Percentiles rank a stretch among this genome's conserved stretches.
phyloP scores from a whole-genome alignment of 1,284 basidiomycete genomes.

The Ceratobasidium papillatum region DNA sequence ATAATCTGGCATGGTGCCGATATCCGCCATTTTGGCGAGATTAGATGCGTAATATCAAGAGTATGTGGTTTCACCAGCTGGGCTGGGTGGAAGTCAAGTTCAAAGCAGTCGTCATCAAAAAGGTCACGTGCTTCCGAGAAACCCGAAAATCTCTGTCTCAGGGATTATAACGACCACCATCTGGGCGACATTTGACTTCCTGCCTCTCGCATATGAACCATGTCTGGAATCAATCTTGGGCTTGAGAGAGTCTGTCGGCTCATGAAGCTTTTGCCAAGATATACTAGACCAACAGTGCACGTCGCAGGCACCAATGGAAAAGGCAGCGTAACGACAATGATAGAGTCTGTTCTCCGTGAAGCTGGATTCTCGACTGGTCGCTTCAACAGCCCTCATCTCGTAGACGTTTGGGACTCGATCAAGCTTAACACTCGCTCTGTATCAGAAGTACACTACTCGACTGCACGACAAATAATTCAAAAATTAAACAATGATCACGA shows the following conservation, averaged over 20 bases:
- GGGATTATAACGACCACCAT: not conserved
- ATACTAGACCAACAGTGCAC: conserved; percentile 86
- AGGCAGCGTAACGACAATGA: conserved; percentile 86
- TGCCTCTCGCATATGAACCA: not conserved
- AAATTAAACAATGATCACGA: conserved; percentile 58
- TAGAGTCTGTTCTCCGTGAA: conserved; percentile 76
- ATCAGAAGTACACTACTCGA: conserved; percentile 60
- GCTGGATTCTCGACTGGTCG: conserved; percentile 74
- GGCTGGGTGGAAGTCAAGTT: conserved; percentile 21
- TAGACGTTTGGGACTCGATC: conserved; percentile 82
- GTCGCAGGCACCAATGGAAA: conserved; percentile 98
- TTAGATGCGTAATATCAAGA: not conserved
- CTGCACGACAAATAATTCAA: conserved; percentile 63
- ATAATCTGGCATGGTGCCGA: conserved; percentile 60
- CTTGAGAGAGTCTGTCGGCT: conserved; percentile 74
- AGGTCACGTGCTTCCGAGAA: conserved; percentile 11
- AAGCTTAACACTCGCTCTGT: conserved; percentile 70
- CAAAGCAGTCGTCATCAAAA: not conserved
- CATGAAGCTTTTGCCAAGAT: conserved; percentile 66
- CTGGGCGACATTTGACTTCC: not conserved
- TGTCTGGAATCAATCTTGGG: conserved; percentile 71
- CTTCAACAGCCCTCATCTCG: conserved; percentile 94
- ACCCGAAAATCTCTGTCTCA: not conserved
- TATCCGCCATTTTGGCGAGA: conserved; percentile 34
- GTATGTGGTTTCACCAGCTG: not conserved